Percentiles rank a stretch among this genome's conserved stretches.
phyloP scores from a whole-genome alignment of 1,139 yeast genomes.

The Suhomyces atakaporum region DNA sequence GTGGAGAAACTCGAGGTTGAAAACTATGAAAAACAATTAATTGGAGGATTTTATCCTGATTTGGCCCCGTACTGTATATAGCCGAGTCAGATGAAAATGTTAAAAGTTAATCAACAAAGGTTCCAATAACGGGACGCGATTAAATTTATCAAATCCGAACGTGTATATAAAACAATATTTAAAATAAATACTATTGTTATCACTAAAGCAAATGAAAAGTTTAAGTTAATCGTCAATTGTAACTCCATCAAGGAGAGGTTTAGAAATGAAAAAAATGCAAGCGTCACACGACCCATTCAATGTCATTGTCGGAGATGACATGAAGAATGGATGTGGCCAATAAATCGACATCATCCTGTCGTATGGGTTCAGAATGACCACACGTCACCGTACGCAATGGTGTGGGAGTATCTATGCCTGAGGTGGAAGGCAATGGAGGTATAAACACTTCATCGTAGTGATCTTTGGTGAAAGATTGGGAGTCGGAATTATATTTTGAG shows the following conservation, averaged over 20 bases:
- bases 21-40: constrained; percentile 21
- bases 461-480: no score
- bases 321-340: constrained; percentile 23
- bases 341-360: constrained; percentile 17
- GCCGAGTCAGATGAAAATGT: no score
- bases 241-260: constrained; percentile 3
- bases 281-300: constrained; percentile 23
- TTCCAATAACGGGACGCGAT: no score
- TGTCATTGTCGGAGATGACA: constrained; percentile 19
- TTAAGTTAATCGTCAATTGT: background rate
- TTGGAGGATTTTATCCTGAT: constrained; percentile 13
- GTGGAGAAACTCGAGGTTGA: constrained; percentile 22
- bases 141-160: no score
- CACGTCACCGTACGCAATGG: no score
- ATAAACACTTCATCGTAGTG: constrained; percentile 9
- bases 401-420: constrained; percentile 1
- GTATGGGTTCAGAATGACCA: background rate
- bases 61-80: no score
- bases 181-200: no score
- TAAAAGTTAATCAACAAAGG: no score
- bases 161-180: no score
- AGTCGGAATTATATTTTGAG: constrained; percentile 1
- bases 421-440: constrained; percentile 13
- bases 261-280: constrained; percentile 2
- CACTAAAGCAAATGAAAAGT: background rate